Conservation (phyloP, 306 rosid genomes). For the Macrotyloma uniflorum region DNA sequence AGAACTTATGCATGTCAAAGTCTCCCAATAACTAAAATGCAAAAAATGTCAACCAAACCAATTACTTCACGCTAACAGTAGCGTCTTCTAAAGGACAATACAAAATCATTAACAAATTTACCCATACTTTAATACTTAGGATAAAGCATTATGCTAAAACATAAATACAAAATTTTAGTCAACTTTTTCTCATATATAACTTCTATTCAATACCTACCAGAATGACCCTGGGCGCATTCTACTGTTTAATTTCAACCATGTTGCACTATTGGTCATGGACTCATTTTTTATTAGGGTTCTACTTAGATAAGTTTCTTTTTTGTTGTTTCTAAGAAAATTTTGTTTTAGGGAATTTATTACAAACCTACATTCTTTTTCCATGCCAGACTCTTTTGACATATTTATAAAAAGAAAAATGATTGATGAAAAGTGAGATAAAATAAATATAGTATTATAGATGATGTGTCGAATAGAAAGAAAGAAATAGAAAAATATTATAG, state of each 20-base stretch:
- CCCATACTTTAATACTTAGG: background rate
- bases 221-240: slow-evolving; percentile 22
- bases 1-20: slow-evolving; percentile 2
- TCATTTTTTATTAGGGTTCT: background rate
- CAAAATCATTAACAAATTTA: slow-evolving; percentile 12
- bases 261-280: background rate
- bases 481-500: too few species aligned
- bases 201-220: slow-evolving; percentile 37
- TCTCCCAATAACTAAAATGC: slow-evolving; percentile 38
- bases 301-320: too few species aligned
- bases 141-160: slow-evolving; percentile 11
- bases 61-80: slow-evolving; percentile 40
- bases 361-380: too few species aligned
- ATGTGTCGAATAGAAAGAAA: too few species aligned
- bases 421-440: too few species aligned
- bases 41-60: slow-evolving; percentile 42
- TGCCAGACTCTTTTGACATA: too few species aligned
- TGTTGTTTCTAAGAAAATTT: too few species aligned
- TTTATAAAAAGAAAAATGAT: too few species aligned
- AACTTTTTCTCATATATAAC: background rate
- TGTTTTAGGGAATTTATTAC: too few species aligned
- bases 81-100: slow-evolving; percentile 35
- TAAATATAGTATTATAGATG: too few species aligned
- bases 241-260: slow-evolving; percentile 26
- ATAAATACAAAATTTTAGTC: slow-evolving; percentile 7